Base-by-base conservation (phyloP, 768 basidiomycete species). In the Lepiota brunneoincarnata region DNA sequence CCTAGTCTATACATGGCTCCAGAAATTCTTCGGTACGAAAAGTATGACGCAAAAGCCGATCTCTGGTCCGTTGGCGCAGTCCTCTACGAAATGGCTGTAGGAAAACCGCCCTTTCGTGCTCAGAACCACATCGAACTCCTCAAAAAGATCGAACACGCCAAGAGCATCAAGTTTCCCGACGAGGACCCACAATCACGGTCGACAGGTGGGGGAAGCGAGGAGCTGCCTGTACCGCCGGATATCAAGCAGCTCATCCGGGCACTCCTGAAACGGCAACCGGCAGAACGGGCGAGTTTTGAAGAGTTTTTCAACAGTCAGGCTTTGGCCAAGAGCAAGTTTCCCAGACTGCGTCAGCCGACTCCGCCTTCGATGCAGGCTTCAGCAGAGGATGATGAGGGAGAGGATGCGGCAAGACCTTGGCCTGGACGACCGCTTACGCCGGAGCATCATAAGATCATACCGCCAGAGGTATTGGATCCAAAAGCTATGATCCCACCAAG, bases 61-160 rank as follows among this genome's bases (percentile, higher is more conserved):
- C 78, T 99, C 1, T 99, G 97, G 97, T 95, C 93, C 26, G 94
- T 98, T 43, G 97, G 97, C 4, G 93, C 97, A 0, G 95, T 99
- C 20, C 74, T 98, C 2, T 99, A 86, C 71, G 97, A 99, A 69
- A 98, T 97, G 88, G 78, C 84, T 15, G 90, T 93, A 28, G 97
- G 95, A 2, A 86, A 85, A 61, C 91, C 97, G 1, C 97, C 97
- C 0, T 99, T 95, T 70, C 86, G 95, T 14, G 97, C 97, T 0
- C 84, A 86, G 69, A 99, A 98, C 64, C 96, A 98, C 67, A 89
- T 98, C 62, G 97, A 98, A 63, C 80, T 99, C 7, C 73, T 97
- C 40, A 91, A 91, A 75, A 90, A 83, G 80, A 98, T 98, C 54
- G 95, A 97, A 66, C 78, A 81, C 38, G 85, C 91, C n/a, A 91